phyloP scores from a whole-genome alignment of 768 basidiomycete genomes.

The Phallus indusiatus region DNA sequence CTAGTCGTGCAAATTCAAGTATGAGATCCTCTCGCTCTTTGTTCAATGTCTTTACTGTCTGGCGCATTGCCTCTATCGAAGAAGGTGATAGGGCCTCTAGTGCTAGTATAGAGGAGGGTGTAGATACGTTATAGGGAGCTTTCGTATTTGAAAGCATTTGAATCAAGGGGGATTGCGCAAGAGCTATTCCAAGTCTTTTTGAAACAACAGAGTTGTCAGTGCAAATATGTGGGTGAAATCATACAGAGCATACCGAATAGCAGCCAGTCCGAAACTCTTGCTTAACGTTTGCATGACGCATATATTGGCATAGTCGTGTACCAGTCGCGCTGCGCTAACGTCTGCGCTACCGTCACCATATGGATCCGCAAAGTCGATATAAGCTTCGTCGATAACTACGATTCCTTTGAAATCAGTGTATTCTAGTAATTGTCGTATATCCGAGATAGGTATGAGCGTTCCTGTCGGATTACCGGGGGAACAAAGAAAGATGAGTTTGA shows the following conservation, averaged over 20 bases:
- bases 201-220: background rate
- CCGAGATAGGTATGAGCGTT: constrained; percentile 65
- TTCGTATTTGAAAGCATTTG: constrained; percentile 92
- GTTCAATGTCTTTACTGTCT: constrained; percentile 50
- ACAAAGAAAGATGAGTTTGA: constrained; percentile 91
- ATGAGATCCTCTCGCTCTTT: constrained; percentile 50
- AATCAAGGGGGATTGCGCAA: constrained; percentile 84
- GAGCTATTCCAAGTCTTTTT: constrained; percentile 75
- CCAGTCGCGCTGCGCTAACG: constrained; percentile 56
- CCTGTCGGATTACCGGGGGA: constrained; percentile 98
- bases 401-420: constrained; percentile 82
- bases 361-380: constrained; percentile 78
- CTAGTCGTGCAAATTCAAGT: constrained; percentile 35
- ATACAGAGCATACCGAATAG: constrained; percentile 61
- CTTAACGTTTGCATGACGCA: constrained; percentile 95
- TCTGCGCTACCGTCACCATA: constrained; percentile 20
- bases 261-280: constrained; percentile 93
- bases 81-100: constrained; percentile 61
- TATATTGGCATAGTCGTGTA: constrained; percentile 78
- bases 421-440: constrained; percentile 62
- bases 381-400: constrained; percentile 92
- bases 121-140: constrained; percentile 94
- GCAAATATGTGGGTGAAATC: background rate
- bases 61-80: constrained; percentile 55
- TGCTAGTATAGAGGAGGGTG: constrained; percentile 80